A percentile compares a stretch with the other conserved stretches of the same genome.
Conservation (phyloP, 495 filamentous ascomycete genomes). For the Neurospora sublineolata region DNA sequence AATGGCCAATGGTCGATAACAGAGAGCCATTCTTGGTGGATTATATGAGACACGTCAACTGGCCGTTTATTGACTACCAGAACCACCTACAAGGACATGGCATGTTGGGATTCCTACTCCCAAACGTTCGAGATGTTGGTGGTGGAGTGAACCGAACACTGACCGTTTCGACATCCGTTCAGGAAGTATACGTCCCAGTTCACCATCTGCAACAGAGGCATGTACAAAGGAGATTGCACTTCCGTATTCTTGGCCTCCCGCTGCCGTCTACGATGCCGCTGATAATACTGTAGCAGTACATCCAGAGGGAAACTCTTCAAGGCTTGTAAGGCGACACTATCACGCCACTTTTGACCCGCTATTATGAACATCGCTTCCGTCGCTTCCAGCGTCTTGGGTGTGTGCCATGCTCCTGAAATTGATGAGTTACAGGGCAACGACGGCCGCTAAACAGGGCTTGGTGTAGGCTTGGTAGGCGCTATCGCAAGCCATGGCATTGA, state of each 20-base stretch:
- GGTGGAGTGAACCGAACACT: not conserved
- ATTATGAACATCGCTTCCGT: not conserved
- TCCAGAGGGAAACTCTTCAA: not conserved
- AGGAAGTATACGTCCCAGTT: not conserved
- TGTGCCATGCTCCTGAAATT: not conserved
- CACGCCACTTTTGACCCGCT: not conserved
- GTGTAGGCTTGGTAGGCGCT: not conserved
- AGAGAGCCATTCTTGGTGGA: not conserved
- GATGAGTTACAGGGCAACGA: not conserved
- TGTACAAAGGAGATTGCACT: not conserved
- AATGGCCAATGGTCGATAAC: not conserved
- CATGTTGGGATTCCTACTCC: not conserved
- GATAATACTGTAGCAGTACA: not conserved
- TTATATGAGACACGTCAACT: not conserved
- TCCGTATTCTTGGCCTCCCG: not conserved
- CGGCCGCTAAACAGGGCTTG: not conserved
- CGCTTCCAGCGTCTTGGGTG: not conserved
- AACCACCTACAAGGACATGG: not conserved
- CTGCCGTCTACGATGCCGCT: not conserved
- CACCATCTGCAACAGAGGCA: not conserved
- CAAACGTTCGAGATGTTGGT: not conserved
- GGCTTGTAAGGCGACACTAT: not conserved
- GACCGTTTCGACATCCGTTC: not conserved
- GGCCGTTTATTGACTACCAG: not conserved
- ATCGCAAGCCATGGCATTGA: not conserved